Evolutionary conservation across 192 early-diverging fungal genomes (phyloP).

Genomic region (Piromyces finnis): DNA sequence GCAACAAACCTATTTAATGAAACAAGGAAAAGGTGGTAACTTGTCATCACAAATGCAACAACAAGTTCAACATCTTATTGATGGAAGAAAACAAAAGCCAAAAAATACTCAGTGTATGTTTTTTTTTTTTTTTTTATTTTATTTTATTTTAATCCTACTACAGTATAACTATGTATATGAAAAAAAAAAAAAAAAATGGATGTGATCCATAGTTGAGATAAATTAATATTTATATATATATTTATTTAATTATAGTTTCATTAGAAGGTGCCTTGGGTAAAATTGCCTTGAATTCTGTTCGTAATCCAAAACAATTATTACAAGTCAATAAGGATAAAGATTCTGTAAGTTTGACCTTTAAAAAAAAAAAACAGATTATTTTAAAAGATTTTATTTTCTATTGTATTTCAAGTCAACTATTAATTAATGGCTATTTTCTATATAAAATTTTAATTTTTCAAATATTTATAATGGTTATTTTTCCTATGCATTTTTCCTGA

Average conservation of each 20-base stretch:
- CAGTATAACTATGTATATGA: not conserved
- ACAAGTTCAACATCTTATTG: constrained; percentile 91
- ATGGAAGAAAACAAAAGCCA: constrained; percentile 69
- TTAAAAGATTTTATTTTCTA: too few species aligned
- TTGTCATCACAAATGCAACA: constrained; percentile 55
- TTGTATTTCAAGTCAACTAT: too few species aligned
- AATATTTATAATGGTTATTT: too few species aligned
- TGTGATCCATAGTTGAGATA: too few species aligned
- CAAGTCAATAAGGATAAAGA: constrained; percentile 32
- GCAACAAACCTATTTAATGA: constrained; percentile 22
- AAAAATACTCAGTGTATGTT: constrained; percentile 59
- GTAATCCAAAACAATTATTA: constrained; percentile 74
- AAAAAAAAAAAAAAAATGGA: too few species aligned
- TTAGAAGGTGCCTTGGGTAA: constrained; percentile 91
- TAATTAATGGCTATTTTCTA: too few species aligned
- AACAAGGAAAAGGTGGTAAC: constrained; percentile 3
- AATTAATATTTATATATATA: too few species aligned
- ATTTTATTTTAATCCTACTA: not conserved
- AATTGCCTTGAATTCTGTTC: constrained; percentile 71
- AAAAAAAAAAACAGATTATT: too few species aligned
- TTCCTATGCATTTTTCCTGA: too few species aligned
- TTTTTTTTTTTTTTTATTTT: not conserved
- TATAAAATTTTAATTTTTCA: too few species aligned
- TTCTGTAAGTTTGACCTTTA: not conserved
- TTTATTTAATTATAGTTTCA: constrained; percentile 29